Percentiles rank a stretch among this genome's conserved stretches.
phyloP scores from a whole-genome alignment of 805 yeast species.

The Phaffomyces antillensis region DNA sequence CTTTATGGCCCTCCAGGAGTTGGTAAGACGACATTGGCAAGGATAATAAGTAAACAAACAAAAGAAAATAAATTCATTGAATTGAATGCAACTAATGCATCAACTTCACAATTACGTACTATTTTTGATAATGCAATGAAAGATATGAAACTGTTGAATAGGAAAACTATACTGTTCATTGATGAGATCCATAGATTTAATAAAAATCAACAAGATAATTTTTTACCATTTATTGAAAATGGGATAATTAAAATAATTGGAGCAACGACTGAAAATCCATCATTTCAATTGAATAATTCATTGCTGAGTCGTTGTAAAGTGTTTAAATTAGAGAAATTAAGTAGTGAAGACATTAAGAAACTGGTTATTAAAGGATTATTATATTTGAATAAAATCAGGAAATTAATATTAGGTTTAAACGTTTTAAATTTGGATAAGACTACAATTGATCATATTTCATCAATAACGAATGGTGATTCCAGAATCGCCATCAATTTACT shows the following conservation, averaged over 20 bases:
- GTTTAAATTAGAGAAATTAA: slow-evolving; percentile 55
- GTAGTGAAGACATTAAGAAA: slow-evolving; percentile 37
- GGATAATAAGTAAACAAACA: slow-evolving; percentile 34
- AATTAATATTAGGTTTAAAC: slow-evolving; percentile 40
- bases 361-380: slow-evolving; percentile 55
- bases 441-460: slow-evolving; percentile 61
- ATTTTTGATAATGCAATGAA: slow-evolving; percentile 40
- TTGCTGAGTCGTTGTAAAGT: slow-evolving; percentile 78
- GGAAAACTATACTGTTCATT: slow-evolving; percentile 67
- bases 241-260: slow-evolving; percentile 83
- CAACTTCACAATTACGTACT: slow-evolving; percentile 57
- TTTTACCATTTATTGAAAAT: slow-evolving; percentile 75
- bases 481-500: slow-evolving; percentile 74
- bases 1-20: slow-evolving; percentile 97
- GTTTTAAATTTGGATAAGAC: slow-evolving; percentile 47
- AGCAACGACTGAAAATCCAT: slow-evolving; percentile 97
- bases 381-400: slow-evolving; percentile 52
- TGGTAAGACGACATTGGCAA: slow-evolving; percentile 79
- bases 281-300: slow-evolving; percentile 75
- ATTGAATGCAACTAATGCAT: slow-evolving; percentile 75
- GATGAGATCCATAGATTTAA: slow-evolving; percentile 92
- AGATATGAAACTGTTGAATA: slow-evolving; percentile 33
- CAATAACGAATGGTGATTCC: slow-evolving; percentile 82
- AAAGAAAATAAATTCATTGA: slow-evolving; percentile 56
- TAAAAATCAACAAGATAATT: slow-evolving; percentile 80